These are phyloP conservation scores for Macadamia integrifolia DNA, from an alignment of 164 flowering plant species.

Conservation along the genomic window DNA sequence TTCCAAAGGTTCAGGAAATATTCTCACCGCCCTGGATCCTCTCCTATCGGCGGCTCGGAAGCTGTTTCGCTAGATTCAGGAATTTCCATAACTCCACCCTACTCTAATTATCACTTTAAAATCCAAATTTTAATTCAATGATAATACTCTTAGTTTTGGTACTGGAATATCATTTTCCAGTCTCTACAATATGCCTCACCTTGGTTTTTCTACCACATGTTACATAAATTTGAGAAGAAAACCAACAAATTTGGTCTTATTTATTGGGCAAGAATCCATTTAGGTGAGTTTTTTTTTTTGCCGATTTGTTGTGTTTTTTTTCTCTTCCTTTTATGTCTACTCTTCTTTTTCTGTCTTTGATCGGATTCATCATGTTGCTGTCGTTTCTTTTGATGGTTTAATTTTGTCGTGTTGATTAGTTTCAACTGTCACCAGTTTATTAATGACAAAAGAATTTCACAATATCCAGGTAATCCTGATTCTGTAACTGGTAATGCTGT, in stretches of 20 bases:
- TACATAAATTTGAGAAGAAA: too few relatives aligned
- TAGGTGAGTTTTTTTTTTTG: background rate
- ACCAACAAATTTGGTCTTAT: too few relatives aligned
- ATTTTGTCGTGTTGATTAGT: background rate
- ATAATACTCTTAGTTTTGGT: background rate
- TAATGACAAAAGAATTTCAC: conserved; percentile 10
- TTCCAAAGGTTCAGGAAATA: too few relatives aligned
- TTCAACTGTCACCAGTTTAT: background rate
- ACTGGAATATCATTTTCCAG: background rate
- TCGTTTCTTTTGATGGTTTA: background rate
- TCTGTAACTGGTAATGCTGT: conserved; percentile 18
- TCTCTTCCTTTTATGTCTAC: background rate
- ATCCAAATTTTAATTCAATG: too few relatives aligned
- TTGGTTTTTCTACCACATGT: too few relatives aligned
- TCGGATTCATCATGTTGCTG: too few relatives aligned
- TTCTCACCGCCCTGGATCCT: too few relatives aligned
- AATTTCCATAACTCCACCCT: too few relatives aligned
- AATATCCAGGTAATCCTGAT: conserved; percentile 36
- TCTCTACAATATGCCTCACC: too few relatives aligned
- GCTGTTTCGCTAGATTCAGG: background rate
- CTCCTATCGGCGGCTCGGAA: background rate
- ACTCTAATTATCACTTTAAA: too few relatives aligned
- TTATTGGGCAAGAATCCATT: too few relatives aligned
- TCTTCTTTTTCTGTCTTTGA: background rate
- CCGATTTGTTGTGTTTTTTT: background rate